Conservation (phyloP, 1,284 basidiomycete species). For the Amylostereum chailletii region DNA sequence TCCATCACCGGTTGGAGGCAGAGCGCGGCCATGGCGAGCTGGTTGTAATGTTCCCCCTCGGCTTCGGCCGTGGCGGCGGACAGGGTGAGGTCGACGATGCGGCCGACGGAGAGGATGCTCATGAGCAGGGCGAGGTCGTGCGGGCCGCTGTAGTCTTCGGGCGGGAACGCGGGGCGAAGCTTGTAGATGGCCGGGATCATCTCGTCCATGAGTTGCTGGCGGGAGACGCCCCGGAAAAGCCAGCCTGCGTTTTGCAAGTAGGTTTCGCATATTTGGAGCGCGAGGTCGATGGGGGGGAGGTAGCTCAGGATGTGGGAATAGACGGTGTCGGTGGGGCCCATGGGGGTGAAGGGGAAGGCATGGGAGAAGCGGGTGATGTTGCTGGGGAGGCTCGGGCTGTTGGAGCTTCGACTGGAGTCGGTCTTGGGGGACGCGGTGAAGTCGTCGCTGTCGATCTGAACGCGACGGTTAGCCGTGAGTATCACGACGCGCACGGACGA, state of each 20-base stretch:
- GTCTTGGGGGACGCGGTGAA: slow-evolving; percentile 17
- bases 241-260: slow-evolving; percentile 53
- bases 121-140: slow-evolving; percentile 16
- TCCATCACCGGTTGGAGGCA: slow-evolving; percentile 26
- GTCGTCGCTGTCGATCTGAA: slow-evolving; percentile 17
- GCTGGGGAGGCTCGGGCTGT: slow-evolving; percentile 25
- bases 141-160: slow-evolving; percentile 10
- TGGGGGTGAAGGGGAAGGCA: slow-evolving; percentile 56
- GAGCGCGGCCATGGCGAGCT: slow-evolving; percentile 23
- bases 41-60: slow-evolving; percentile 19
- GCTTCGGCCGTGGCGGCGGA: slow-evolving; percentile 9
- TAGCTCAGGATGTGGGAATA: slow-evolving; percentile 36
- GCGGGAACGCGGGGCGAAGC: slow-evolving; percentile 4
- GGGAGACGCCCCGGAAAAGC: slow-evolving; percentile 45
- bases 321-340: slow-evolving; percentile 37
- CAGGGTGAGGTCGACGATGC: slow-evolving; percentile 13
- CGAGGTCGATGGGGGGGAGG: slow-evolving; percentile 41
- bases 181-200: slow-evolving; percentile 31
- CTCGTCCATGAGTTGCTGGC: slow-evolving; percentile 43
- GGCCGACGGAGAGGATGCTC: slow-evolving; percentile 15
- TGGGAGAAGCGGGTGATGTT: slow-evolving; percentile 47
- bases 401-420: slow-evolving; percentile 25
- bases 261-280: slow-evolving; percentile 34
- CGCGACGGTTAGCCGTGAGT: no score
- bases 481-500: no score